These are phyloP conservation scores for Fusarium anthophilum DNA, from an alignment of 2,329 filamentous ascomycete species.

Conservation along the genomic window DNA sequence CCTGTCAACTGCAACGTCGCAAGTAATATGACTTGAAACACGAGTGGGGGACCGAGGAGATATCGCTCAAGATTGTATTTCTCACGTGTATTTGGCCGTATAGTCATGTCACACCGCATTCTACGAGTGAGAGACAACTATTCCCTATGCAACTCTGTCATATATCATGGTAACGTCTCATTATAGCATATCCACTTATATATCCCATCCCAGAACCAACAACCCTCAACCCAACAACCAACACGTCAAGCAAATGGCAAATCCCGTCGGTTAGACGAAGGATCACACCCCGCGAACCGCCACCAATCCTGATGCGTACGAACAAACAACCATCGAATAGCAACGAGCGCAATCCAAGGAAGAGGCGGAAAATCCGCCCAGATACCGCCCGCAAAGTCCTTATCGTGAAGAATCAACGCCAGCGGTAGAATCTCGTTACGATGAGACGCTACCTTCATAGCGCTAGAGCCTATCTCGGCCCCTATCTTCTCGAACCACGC, in stretches of 20 bases:
- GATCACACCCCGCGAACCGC: conserved; percentile 48
- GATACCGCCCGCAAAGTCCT: conserved; percentile 40
- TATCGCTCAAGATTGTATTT: background rate
- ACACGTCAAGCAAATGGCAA: conserved; percentile 47
- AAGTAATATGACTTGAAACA: background rate
- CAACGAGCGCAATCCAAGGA: conserved; percentile 40
- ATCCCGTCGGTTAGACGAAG: conserved; percentile 44
- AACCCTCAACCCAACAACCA: background rate
- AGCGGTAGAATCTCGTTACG: conserved; percentile 37
- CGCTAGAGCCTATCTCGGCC: conserved; percentile 13
- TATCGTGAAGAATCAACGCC: conserved; percentile 42
- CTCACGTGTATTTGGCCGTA: background rate
- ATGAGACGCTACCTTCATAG: conserved; percentile 28
- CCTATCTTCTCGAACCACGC: conserved; percentile 41
- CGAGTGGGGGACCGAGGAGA: background rate
- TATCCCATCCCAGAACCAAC: background rate
- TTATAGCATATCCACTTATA: background rate
- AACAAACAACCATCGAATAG: conserved; percentile 48
- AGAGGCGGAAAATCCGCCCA: conserved; percentile 42
- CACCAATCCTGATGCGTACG: conserved; percentile 49
- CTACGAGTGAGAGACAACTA: background rate
- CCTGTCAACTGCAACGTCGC: background rate
- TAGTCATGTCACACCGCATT: background rate
- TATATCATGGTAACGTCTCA: background rate
- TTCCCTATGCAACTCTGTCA: background rate